phyloP scores from a whole-genome alignment of 805 yeast genomes.

The Candida ascalaphidarum region DNA sequence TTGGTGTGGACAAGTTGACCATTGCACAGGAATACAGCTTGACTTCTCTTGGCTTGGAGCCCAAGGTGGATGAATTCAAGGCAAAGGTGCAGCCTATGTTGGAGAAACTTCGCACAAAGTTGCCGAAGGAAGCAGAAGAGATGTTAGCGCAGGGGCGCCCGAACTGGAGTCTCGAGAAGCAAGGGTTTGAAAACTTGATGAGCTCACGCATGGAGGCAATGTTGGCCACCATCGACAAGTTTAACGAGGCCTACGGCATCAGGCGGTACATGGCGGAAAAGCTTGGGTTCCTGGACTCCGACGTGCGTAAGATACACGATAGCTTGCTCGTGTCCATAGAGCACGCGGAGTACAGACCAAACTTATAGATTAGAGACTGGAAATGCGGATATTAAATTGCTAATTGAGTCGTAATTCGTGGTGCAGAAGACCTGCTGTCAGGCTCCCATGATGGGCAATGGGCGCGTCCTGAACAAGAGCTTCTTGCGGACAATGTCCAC shows the following conservation, averaged over 20 bases:
- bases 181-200: constrained; percentile 53
- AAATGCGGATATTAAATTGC: too few species aligned
- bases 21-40: constrained; percentile 72
- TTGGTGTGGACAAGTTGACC: constrained; percentile 58
- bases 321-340: constrained; percentile 3
- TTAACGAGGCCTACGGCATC: constrained; percentile 44
- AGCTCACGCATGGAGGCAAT: constrained; percentile 63
- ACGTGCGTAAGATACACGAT: constrained; percentile 21
- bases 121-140: constrained; percentile 10
- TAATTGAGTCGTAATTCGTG: too few species aligned
- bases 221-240: constrained; percentile 50
- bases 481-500: constrained; percentile 54
- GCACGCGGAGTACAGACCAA: too few species aligned
- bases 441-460: constrained; percentile 67
- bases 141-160: constrained; percentile 27
- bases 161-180: constrained; percentile 33
- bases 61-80: constrained; percentile 35
- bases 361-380: too few species aligned
- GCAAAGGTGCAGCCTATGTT: constrained; percentile 24
- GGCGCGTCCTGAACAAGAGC: constrained; percentile 57
- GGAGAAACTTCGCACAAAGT: constrained; percentile 18
- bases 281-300: constrained; percentile 38
- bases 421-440: too few species aligned
- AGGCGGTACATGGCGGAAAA: constrained; percentile 35
- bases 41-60: constrained; percentile 54